Evolutionary conservation across 352 stramenopile species (phyloP), one percentile per base, ranked within the genome.

Genomic region (Globisporangium nagaii): DNA sequence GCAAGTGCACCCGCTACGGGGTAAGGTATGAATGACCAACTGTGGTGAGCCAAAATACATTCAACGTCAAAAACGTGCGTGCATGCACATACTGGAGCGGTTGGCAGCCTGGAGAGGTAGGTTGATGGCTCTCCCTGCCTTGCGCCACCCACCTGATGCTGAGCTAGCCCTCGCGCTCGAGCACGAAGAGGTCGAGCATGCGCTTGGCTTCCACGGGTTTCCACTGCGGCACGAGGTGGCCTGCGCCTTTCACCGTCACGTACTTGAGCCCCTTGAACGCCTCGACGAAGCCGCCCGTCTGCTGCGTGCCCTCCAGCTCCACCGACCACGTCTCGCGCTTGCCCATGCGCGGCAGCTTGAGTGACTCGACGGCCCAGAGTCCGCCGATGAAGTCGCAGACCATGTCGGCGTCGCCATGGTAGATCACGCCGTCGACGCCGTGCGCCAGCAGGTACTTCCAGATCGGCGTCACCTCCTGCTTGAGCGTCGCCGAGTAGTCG

Each of bases 221-320:
- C 62, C 77, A 85, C 60, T 76, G 73, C 1, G 88, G 90, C 46
- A 97, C 90, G 52, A 97, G 73, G 61, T 97, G 89, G 15, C 93
- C 93, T 0, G 86, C 85, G 15, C 88, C 90, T 47, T 94, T 90
- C 55, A 98, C 91, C 1, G 90, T 98, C 44, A 97, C 54, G 63
- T 94, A 98, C 24, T 65, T 79, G 15, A 97, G 55, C n/a, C 70
- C 74, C 27, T 91, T 59, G 58, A 94, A 97, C 30, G 66, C 73
- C 28, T 93, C 78, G 5, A 93, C 65, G 46, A 96, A 91, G 7
- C 90, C 90, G 11, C 70, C 90, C 13, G 88, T 89, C 69, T 97
- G 89, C 30, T 56, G 37, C 20, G 45, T 65, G 36, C 70, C 61
- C 30, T 68, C 66, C n/a, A 66, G 48, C 11, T 56, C 50, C 1